Base-by-base conservation (phyloP, 2,329 filamentous ascomycete species). In the Eutypa lata region DNA sequence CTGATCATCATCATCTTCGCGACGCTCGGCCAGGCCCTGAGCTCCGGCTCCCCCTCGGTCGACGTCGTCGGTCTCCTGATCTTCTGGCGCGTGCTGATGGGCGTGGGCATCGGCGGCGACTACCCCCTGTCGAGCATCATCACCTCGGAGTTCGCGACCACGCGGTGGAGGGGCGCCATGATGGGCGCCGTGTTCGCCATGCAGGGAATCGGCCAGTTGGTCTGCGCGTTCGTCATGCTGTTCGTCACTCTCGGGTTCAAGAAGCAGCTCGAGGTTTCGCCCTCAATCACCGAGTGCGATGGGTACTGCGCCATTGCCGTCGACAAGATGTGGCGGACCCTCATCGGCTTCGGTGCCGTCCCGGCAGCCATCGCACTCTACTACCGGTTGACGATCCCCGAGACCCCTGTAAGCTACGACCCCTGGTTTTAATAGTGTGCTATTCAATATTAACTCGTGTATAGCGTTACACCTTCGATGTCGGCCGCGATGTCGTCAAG, bases 101-200 rank as follows among this genome's bases (percentile, higher is more conserved):
- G 86, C 51, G 78, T 88, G 46, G 85, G 85, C 57, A 88, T 89
- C 44, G 86, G 88, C 65, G 87, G 88, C 62, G 90, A 94, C 65
- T 94, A 93, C 66, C 90, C 90, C 6, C 76, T 95, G 8, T 90
- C 86, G 47, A 88, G 87, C 21, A 88, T 93, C 59, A 94, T 94
- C 63, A 93, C 90, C 6, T 91, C 90, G 5, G 90, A 94, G 76
- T 94, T 94, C 64, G 89, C 90, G 11, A 92, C 88, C 3, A 93
- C 89, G 50, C 91, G 88, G 71, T 92, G 89, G 85, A 78, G 90
- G 70, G 90, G 89, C 60, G 89, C 89, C 58, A 94, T 94, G 87
- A 92, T 95, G 86, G 88, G 84, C 33, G 80, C 88, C 16, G 90
- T 94, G 50, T 94, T 94, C 65, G 88, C 89, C 60, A 93, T 92